phyloP scores from a whole-genome alignment of 2,329 filamentous ascomycete genomes.

The Cadophora malorum region DNA sequence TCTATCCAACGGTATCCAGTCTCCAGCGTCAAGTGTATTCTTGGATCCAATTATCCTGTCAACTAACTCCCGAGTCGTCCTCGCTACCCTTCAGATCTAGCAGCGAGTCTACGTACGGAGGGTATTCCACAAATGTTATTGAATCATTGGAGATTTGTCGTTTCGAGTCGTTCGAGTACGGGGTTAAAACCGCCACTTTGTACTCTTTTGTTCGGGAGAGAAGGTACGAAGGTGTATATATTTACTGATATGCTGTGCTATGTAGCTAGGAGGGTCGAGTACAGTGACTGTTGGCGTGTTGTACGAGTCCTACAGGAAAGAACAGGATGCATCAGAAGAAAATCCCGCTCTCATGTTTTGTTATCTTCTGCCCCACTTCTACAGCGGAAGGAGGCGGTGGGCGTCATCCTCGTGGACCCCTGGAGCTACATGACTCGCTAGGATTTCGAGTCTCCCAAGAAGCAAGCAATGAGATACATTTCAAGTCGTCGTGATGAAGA shows the following conservation, averaged over 20 bases:
- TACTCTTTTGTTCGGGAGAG: not conserved
- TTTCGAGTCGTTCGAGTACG: not conserved
- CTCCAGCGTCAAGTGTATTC: not conserved
- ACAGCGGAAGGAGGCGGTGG: not conserved
- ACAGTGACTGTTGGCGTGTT: not conserved
- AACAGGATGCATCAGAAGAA: not conserved
- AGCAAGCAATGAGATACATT: too few relatives aligned
- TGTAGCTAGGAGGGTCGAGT: not conserved
- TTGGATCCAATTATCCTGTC: slow-evolving; percentile 18
- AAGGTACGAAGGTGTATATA: not conserved
- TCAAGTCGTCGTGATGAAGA: too few relatives aligned
- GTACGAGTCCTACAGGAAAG: not conserved
- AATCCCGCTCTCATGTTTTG: not conserved
- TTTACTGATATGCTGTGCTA: not conserved
- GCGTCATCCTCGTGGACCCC: not conserved
- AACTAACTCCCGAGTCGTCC: slow-evolving; percentile 51
- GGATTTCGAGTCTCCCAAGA: too few relatives aligned
- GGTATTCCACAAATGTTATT: slow-evolving; percentile 49
- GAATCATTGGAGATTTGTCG: slow-evolving; percentile 47
- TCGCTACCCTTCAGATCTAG: slow-evolving; percentile 46
- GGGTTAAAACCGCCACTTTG: slow-evolving; percentile 33
- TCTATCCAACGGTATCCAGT: not conserved
- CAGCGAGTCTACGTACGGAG: slow-evolving; percentile 43
- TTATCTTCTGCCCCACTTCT: not conserved
- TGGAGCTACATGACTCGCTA: not conserved